Base-by-base conservation (phyloP, 371 early-diverging fungal genomes). In the Choanephora cucurbitarum region DNA sequence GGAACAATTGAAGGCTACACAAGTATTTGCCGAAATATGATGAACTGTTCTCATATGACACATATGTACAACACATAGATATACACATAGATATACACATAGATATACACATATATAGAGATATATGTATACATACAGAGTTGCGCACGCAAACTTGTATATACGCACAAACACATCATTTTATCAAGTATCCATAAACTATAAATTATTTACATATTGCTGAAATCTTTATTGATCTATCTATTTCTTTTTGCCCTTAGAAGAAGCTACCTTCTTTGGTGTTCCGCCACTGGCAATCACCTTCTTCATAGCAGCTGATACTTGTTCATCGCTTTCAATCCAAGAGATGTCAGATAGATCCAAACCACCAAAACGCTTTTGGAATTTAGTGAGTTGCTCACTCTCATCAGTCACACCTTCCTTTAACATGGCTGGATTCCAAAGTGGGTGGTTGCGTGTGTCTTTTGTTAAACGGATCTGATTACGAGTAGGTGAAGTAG, bases 391-490 rank as follows among this genome's bases (percentile, higher is more conserved):
- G 50, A 93, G 62, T 55, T 89, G 90, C 46, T 88, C 91, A 43
- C 82, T 82, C 54, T 87, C 86, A 53, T 89, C 90, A 46, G 80
- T 80, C 22, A 81, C 60, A 34, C 77, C 77, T 43, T 78, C 72
- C 58, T 71, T 70, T 19, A 72, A 54, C 72, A 75, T 69, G 51
- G 83, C 60, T 5, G 95, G 94, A 69, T 95, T 96, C 97, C 97
- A 97, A 28, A 97, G 81, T 28, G 90, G 87, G 56, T 96, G 94
- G 70, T 94, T 95, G 42, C 95, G 80, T 19, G 92, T 91, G 64
- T 97, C 97, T 66, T 92, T 93, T 34, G 93, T 89, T 28, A 97
- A 79, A 52, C 90, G 88, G 51, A 95, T 79, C 57, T 89, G 77
- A 33, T 86, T 58, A 62, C 90, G 84, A 39, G 57, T 58, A 5